phyloP scores from a whole-genome alignment of 805 yeast species.

The Metahyphopichia silvanorum region DNA sequence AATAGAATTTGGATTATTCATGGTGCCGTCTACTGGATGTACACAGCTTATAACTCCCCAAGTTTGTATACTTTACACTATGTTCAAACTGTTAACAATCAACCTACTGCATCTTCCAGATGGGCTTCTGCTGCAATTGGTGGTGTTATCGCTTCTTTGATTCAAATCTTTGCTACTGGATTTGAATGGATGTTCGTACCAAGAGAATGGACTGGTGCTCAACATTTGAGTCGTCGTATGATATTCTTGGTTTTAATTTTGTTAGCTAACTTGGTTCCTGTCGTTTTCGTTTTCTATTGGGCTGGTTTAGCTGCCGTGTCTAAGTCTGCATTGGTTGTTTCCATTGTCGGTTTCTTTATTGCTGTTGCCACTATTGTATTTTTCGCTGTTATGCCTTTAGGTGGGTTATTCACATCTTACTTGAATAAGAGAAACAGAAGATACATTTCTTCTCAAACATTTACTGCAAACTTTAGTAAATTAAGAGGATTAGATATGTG shows the following conservation, averaged over 20 bases:
- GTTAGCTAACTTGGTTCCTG: slow-evolving; percentile 76
- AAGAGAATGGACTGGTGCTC: slow-evolving; percentile 99
- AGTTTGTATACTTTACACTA: slow-evolving; percentile 85
- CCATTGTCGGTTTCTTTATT: slow-evolving; percentile 85
- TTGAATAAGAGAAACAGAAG: slow-evolving; percentile 82
- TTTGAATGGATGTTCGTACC: slow-evolving; percentile 97
- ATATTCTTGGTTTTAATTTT: slow-evolving; percentile 67
- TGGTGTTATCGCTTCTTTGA: slow-evolving; percentile 78
- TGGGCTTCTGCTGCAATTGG: slow-evolving; percentile 95
- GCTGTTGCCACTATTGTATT: slow-evolving; percentile 80
- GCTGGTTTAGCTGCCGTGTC: slow-evolving; percentile 67
- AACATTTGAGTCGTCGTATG: slow-evolving; percentile 86
- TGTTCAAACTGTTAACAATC: slow-evolving; percentile 75
- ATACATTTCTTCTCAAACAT: slow-evolving; percentile 90
- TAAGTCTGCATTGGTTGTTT: slow-evolving; percentile 69
- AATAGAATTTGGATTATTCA: slow-evolving; percentile 98
- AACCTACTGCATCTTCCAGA: slow-evolving; percentile 83
- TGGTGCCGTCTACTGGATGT: slow-evolving; percentile 89
- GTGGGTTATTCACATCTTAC: slow-evolving; percentile 92
- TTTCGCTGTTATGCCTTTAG: slow-evolving; percentile 93
- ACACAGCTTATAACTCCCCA: slow-evolving; percentile 89
- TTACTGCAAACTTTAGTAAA: slow-evolving; percentile 86
- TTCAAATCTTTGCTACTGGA: slow-evolving; percentile 84
- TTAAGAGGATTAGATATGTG: slow-evolving; percentile 89
- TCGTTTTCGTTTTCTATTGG: slow-evolving; percentile 79